Evolutionary conservation across 2,329 filamentous ascomycete genomes (phyloP).

Genomic region (Scolecobasidium constrictum): DNA sequence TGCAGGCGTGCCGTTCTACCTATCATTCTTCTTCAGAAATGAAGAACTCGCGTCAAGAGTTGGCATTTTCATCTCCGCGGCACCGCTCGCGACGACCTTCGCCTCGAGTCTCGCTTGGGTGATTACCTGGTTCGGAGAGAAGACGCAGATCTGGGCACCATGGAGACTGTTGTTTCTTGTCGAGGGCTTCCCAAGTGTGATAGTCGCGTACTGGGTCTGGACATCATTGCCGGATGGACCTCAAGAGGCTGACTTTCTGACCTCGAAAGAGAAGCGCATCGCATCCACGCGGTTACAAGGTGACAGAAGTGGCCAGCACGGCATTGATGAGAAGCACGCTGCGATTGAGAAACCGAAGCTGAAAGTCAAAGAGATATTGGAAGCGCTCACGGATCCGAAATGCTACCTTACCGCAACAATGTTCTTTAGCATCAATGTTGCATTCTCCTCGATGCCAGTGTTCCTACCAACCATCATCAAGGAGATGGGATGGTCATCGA

Average conservation of each 20-base stretch:
- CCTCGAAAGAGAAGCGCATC: slow-evolving; percentile 41
- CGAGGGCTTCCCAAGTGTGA: slow-evolving; percentile 73
- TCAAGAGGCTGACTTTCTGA: slow-evolving; percentile 31
- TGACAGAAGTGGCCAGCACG: slow-evolving; percentile 11
- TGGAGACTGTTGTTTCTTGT: slow-evolving; percentile 80
- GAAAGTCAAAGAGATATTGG: slow-evolving; percentile 44
- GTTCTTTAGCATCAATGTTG: slow-evolving; percentile 81
- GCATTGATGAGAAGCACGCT: background rate
- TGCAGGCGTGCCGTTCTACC: slow-evolving; percentile 51
- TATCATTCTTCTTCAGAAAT: slow-evolving; percentile 52
- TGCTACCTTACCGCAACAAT: slow-evolving; percentile 69
- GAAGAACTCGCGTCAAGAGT: slow-evolving; percentile 75
- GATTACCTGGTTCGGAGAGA: slow-evolving; percentile 58
- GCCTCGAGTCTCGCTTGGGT: slow-evolving; percentile 71
- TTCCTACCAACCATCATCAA: slow-evolving; percentile 74
- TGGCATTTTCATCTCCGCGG: slow-evolving; percentile 74
- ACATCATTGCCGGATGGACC: slow-evolving; percentile 67
- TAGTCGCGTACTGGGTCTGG: slow-evolving; percentile 67
- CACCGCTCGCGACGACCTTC: slow-evolving; percentile 51
- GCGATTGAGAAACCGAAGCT: slow-evolving; percentile 26
- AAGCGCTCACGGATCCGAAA: slow-evolving; percentile 53
- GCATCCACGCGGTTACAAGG: slow-evolving; percentile 42
- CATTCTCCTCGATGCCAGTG: slow-evolving; percentile 77
- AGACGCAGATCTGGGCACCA: slow-evolving; percentile 55
- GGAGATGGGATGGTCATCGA: slow-evolving; percentile 60